A percentile compares a stretch with the other conserved stretches of the same genome.
Evolutionary conservation across 345 rosid genomes (phyloP).

Genomic region (Salix suchowensis): DNA sequence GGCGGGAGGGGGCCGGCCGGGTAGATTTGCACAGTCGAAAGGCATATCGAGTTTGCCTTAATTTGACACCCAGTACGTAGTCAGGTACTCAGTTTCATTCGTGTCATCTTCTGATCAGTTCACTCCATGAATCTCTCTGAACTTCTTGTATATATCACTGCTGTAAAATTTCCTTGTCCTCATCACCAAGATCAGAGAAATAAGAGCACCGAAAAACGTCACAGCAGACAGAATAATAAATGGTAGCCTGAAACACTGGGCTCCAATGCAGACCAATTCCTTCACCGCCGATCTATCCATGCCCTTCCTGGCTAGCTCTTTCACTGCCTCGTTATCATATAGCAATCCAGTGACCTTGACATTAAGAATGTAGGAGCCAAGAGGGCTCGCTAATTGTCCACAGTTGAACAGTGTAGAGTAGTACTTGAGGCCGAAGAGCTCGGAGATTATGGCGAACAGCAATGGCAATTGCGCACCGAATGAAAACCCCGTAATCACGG

Average conservation of each 20-base stretch:
- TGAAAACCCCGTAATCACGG: constrained; percentile 68
- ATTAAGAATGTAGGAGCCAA: constrained; percentile 72
- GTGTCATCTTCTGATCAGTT: constrained; percentile 3
- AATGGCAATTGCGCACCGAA: constrained; percentile 76
- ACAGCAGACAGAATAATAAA: constrained; percentile 50
- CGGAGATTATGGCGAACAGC: constrained; percentile 72
- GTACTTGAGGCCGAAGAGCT: constrained; percentile 83
- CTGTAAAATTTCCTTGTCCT: constrained; percentile 71
- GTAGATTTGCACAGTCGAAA: too few relatives aligned
- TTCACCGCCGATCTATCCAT: constrained; percentile 45
- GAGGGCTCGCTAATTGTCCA: constrained; percentile 78
- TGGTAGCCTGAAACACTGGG: constrained; percentile 54
- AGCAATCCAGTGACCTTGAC: constrained; percentile 64
- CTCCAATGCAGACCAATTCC: constrained; percentile 64
- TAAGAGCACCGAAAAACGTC: constrained; percentile 56
- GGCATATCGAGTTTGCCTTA: too few relatives aligned
- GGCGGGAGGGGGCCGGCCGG: too few relatives aligned
- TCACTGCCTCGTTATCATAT: constrained; percentile 62
- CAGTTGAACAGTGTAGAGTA: constrained; percentile 89
- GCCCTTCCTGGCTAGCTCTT: constrained; percentile 47
- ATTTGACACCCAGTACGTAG: too few relatives aligned
- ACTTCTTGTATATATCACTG: constrained; percentile 78
- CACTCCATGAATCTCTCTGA: constrained; percentile 34
- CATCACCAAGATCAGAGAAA: constrained; percentile 52
- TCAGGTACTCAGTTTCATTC: neutral